Percentiles rank a stretch among this genome's conserved stretches.
phyloP scores from a whole-genome alignment of 2,329 filamentous ascomycete species.

The Pyrenochaeta sp. region DNA sequence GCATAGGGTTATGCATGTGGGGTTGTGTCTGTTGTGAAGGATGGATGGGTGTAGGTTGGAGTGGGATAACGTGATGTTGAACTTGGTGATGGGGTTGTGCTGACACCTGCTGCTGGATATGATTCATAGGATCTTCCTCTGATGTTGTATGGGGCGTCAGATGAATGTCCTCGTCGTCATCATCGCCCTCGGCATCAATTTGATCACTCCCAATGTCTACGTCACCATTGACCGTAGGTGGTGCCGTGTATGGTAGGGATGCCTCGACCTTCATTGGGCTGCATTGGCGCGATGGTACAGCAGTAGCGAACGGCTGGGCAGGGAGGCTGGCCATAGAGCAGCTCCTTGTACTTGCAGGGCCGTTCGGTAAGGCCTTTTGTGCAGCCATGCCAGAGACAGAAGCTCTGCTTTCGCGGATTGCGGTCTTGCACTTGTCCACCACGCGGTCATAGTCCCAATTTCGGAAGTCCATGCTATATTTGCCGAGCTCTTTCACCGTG shows the following conservation, averaged over 20 bases:
- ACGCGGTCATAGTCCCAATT: conserved; percentile 52
- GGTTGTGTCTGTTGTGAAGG: conserved; percentile 31
- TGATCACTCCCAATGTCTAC: conserved; percentile 35
- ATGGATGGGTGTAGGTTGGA: conserved; percentile 41
- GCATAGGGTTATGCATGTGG: conserved; percentile 36
- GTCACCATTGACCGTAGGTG: conserved; percentile 39
- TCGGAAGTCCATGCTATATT: conserved; percentile 45
- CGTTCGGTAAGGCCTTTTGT: conserved; percentile 43
- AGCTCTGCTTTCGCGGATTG: conserved; percentile 43
- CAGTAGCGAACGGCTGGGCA: conserved; percentile 25
- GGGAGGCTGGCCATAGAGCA: conserved; percentile 42
- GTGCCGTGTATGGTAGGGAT: conserved; percentile 36
- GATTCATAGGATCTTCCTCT: conserved; percentile 28
- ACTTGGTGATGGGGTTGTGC: conserved; percentile 16
- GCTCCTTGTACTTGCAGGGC: conserved; percentile 23
- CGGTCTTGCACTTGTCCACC: conserved; percentile 49
- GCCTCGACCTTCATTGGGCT: conserved; percentile 30
- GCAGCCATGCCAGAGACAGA: conserved; percentile 38
- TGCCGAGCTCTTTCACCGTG: conserved; percentile 49
- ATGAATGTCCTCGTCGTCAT: conserved; percentile 45
- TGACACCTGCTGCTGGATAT: conserved; percentile 18
- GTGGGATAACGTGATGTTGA: conserved; percentile 30
- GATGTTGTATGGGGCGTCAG: conserved; percentile 36
- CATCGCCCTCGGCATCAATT: conserved; percentile 46
- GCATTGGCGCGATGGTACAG: conserved; percentile 23